A percentile compares a stretch with the other conserved stretches of the same genome.
phyloP scores from a whole-genome alignment of 2,329 filamentous ascomycete species.

The Apiospora aurea region DNA sequence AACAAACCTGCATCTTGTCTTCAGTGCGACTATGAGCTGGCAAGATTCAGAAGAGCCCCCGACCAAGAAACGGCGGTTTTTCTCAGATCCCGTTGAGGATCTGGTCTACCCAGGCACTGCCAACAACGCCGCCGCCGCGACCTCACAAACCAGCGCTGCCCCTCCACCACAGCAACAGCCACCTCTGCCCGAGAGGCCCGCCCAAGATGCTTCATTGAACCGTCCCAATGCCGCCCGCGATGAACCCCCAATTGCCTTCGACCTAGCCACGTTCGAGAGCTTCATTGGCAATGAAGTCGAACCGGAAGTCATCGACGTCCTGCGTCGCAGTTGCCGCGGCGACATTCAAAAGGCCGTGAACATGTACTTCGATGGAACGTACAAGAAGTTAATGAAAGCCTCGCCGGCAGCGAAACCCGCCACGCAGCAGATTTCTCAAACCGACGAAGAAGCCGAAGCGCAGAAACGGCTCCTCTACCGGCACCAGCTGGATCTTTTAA shows the following conservation, averaged over 20 bases:
- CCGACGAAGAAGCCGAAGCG: background rate
- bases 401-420: background rate
- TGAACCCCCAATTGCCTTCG: conserved; percentile 51
- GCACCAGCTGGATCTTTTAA: background rate
- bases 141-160: conserved; percentile 23
- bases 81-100: conserved; percentile 46
- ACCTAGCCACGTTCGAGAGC: conserved; percentile 63
- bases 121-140: conserved; percentile 7
- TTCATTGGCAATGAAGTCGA: conserved; percentile 66
- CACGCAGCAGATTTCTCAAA: background rate
- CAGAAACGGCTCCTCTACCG: background rate
- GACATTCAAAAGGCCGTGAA: conserved; percentile 70
- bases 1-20: background rate
- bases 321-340: conserved; percentile 62
- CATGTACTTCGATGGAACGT: conserved; percentile 73
- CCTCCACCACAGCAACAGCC: conserved; percentile 28
- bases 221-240: background rate
- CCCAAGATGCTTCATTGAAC: background rate
- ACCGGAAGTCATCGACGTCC: conserved; percentile 53
- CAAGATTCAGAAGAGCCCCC: conserved; percentile 45
- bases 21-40: conserved; percentile 45
- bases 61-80: conserved; percentile 49
- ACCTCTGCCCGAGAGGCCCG: background rate
- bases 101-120: conserved; percentile 23
- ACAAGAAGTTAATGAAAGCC: conserved; percentile 41